Evolutionary conservation across 2,329 filamentous ascomycete species (phyloP).

Genomic region (Lizonia empirigonia): DNA sequence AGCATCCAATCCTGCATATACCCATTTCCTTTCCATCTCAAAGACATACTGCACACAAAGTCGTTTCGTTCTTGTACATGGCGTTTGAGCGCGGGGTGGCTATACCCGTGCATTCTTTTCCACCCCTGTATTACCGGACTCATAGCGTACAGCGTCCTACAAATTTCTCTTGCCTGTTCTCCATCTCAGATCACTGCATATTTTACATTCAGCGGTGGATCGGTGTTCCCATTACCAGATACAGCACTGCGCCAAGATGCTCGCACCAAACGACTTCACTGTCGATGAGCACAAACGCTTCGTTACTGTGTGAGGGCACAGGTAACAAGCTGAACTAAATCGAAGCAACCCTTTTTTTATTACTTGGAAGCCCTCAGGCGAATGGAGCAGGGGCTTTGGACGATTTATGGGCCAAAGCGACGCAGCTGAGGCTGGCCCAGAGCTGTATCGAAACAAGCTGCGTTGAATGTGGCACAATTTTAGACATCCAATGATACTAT

Average conservation of each 20-base stretch:
- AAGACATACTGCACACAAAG: conserved; percentile 29
- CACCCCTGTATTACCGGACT: conserved; percentile 27
- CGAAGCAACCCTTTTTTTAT: neutral
- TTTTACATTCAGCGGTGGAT: neutral
- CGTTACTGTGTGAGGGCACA: neutral
- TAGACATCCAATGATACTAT: neutral
- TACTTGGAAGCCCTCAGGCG: conserved; percentile 6
- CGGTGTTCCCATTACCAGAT: conserved; percentile 14
- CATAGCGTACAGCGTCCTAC: conserved; percentile 42
- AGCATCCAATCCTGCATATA: conserved; percentile 41
- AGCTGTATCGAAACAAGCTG: conserved; percentile 2
- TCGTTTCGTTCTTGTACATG: conserved; percentile 35
- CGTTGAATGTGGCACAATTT: neutral
- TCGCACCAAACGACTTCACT: conserved; percentile 11
- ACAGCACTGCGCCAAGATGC: conserved; percentile 9
- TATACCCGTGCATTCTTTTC: conserved; percentile 17
- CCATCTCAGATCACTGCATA: neutral
- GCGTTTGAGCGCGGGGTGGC: conserved; percentile 25
- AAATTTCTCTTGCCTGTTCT: conserved; percentile 27
- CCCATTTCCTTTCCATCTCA: conserved; percentile 28
- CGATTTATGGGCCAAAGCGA: neutral
- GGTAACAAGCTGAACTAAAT: neutral
- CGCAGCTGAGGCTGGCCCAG: conserved; percentile 13
- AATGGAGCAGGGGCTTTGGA: conserved; percentile 2
- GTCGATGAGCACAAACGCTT: conserved; percentile 11